Base-by-base conservation (phyloP, 2,329 filamentous ascomycete species). In the Fusarium bulbicola region DNA sequence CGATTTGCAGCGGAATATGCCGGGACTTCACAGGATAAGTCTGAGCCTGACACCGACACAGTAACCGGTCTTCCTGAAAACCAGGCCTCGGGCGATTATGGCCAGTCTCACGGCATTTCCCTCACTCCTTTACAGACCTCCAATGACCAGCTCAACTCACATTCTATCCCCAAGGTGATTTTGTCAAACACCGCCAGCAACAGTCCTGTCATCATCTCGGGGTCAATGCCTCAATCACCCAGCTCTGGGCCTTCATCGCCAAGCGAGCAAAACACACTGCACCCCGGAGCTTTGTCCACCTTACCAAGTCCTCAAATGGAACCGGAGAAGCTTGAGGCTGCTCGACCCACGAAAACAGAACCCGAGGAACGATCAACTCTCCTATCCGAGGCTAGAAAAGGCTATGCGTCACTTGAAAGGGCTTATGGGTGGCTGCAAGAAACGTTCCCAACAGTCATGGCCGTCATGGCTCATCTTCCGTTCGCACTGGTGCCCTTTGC, bases 401-500 rank as follows among this genome's bases (percentile, higher is more conserved):
- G 76, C 0, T 89, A 58, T 43, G 49, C 20, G 2, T 42, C n/a
- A 3, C 20, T 66, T 9, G 72, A 74, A 3, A 79, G 87, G 16
- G 63, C 75, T 0, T 89, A 89, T 63, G 77, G 79, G n/a, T 93
- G 91, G 91, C 83, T 82, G 0, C 90, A 91, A 68, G 90, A 92
- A 76, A 93, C 91, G 0, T 94, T 94, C 53, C 92, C 92, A 0
- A 93, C 92, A 0, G 88, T 89, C 4, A 89, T 89, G 26, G 88
- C 90, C 0, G 92, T 94, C 0, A 79, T 92, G 11, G 81, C 87
- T 0, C 91, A 93, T 77, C 83, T 94, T 4, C 92, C 92, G 0
- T 88, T 92, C 59, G 86, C 90, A 0, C 86, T 94, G 0, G 85
- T 94, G 0, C 92, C 92, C 0, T 94, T 94, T 75, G 90, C 92